Percentiles rank a stretch among this genome's conserved stretches.
These are phyloP conservation scores for Verticillium tricorpus DNA, from an alignment of 2,329 filamentous ascomycete genomes.

Conservation along the genomic window DNA sequence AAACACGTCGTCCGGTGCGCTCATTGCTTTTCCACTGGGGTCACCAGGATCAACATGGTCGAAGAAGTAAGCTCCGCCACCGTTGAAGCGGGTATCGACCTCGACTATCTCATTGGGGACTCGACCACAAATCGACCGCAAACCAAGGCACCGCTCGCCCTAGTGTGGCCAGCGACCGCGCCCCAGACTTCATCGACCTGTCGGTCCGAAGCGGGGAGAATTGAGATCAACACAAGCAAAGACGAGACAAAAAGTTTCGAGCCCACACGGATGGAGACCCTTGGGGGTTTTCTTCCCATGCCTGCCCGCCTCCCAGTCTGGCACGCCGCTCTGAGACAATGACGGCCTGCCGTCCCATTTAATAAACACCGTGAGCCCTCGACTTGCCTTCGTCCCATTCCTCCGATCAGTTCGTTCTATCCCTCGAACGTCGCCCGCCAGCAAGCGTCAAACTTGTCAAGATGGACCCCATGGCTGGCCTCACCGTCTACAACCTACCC, in stretches of 20 bases:
- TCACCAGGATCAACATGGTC: not conserved
- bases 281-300: not conserved
- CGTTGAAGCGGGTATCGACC: not conserved
- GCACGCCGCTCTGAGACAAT: not conserved
- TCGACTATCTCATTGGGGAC: not conserved
- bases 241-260: not conserved
- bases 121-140: not conserved
- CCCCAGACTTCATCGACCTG: not conserved
- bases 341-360: not conserved
- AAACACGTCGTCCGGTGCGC: not conserved
- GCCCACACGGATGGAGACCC: not conserved
- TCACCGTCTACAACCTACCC: slow-evolving; percentile 25
- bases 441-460: not conserved
- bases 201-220: not conserved
- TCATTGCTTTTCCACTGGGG: not conserved
- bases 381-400: not conserved
- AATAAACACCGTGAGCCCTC: not conserved
- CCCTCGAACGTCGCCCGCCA: not conserved
- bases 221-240: not conserved
- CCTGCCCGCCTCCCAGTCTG: not conserved
- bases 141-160: not conserved
- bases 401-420: not conserved
- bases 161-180: not conserved
- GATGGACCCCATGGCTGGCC: not conserved
- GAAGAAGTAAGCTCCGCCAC: not conserved